Conservation (phyloP, 2,329 filamentous ascomycete species). For the Pseudocercospora musae region DNA sequence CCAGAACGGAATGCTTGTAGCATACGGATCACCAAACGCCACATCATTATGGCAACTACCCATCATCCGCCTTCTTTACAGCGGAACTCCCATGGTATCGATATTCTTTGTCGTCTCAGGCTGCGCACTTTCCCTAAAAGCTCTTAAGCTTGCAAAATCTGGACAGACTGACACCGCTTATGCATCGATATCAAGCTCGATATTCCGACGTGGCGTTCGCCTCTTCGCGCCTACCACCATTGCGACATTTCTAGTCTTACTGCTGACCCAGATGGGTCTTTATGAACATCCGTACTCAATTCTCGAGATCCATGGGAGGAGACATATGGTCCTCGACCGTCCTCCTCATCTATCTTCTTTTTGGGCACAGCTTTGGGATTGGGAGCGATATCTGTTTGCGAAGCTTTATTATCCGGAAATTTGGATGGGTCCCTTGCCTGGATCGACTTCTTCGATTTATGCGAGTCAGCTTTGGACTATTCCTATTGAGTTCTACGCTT, state of each 20-base stretch:
- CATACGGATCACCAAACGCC: neutral
- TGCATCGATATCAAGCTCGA: neutral
- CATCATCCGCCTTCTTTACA: neutral
- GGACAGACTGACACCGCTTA: neutral
- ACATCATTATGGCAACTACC: neutral
- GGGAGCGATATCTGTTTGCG: neutral
- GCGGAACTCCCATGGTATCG: neutral
- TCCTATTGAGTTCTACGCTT: slow-evolving; percentile 3
- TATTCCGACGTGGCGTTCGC: neutral
- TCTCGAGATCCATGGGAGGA: neutral
- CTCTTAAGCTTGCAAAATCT: neutral
- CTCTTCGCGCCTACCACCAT: neutral
- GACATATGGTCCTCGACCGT: neutral
- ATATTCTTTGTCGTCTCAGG: slow-evolving; percentile 10
- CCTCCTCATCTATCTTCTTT: neutral
- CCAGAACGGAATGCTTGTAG: neutral
- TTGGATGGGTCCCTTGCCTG: neutral
- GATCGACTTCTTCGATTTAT: neutral
- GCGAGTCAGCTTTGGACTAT: slow-evolving; percentile 8
- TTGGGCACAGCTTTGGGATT: neutral
- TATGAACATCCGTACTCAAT: neutral
- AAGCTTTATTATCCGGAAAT: neutral
- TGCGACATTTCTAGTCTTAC: neutral
- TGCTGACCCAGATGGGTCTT: neutral
- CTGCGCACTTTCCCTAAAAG: neutral